Percentiles rank a stretch among this genome's conserved stretches.
Evolutionary conservation across 2,329 filamentous ascomycete genomes (phyloP).

Genomic region (Aspergillus floridensis): DNA sequence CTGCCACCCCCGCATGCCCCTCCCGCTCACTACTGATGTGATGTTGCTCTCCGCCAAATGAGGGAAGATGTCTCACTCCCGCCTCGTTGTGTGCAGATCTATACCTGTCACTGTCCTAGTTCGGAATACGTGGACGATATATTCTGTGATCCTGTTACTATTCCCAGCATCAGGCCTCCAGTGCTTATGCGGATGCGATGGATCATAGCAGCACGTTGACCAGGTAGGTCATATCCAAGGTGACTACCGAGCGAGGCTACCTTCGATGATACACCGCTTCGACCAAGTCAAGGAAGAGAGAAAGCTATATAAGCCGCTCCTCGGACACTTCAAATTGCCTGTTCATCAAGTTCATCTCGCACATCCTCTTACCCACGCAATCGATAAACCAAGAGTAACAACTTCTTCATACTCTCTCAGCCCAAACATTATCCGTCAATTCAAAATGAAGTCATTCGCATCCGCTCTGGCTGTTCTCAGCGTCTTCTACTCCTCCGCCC

Average conservation of each 20-base stretch:
- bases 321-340: not conserved
- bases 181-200: not conserved
- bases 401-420: not conserved
- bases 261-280: not conserved
- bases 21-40: constrained; percentile 2
- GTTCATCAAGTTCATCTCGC: not conserved
- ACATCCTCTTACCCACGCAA: not conserved
- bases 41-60: constrained; percentile 1
- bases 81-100: constrained; percentile 3
- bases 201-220: not conserved
- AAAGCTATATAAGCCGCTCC: not conserved
- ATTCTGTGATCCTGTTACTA: not conserved
- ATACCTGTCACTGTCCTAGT: constrained; percentile 2
- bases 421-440: not conserved
- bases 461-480: constrained; percentile 21
- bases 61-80: constrained; percentile 2
- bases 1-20: constrained; percentile 7
- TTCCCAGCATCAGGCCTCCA: constrained; percentile 7
- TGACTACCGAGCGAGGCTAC: not conserved
- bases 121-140: not conserved
- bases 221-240: not conserved
- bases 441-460: constrained; percentile 29
- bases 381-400: not conserved
- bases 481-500: constrained; percentile 24
- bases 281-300: not conserved